phyloP scores from a whole-genome alignment of 169 alveolate species.

The Eimeria mitis region DNA sequence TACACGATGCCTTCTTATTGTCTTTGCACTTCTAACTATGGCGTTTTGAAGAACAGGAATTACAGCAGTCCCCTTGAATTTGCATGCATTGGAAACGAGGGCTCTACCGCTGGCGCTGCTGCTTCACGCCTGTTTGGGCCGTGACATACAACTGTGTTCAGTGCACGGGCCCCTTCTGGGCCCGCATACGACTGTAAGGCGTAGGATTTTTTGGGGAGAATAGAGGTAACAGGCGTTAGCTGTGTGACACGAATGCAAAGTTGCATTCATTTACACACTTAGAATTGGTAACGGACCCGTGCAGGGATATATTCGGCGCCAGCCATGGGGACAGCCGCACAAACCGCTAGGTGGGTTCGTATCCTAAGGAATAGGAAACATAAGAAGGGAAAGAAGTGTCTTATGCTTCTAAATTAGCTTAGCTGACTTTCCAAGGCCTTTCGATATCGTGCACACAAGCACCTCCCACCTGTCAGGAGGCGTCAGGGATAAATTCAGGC shows the following conservation, averaged over 20 bases:
- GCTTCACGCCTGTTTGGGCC: background rate
- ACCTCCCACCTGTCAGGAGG: background rate
- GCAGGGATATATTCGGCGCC: too few species aligned
- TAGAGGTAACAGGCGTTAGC: background rate
- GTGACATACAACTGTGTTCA: background rate
- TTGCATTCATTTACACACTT: too few species aligned
- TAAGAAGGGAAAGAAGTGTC: too few species aligned
- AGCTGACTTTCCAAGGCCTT: background rate
- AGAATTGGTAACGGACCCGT: too few species aligned
- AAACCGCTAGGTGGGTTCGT: too few species aligned
- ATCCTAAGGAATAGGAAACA: too few species aligned
- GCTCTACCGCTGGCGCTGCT: background rate
- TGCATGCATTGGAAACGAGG: background rate
- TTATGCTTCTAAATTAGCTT: background rate
- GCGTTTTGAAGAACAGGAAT: background rate
- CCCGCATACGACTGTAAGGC: background rate
- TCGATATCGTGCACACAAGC: background rate
- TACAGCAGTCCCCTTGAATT: background rate
- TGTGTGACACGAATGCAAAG: too few species aligned
- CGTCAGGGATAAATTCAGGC: background rate
- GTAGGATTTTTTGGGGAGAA: too few species aligned
- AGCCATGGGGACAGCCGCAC: too few species aligned
- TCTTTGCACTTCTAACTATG: background rate
- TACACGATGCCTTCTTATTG: too few species aligned
- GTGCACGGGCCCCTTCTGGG: background rate